Conservation (phyloP, 208 protist genomes). For the Wallacemonas sp. region DNA sequence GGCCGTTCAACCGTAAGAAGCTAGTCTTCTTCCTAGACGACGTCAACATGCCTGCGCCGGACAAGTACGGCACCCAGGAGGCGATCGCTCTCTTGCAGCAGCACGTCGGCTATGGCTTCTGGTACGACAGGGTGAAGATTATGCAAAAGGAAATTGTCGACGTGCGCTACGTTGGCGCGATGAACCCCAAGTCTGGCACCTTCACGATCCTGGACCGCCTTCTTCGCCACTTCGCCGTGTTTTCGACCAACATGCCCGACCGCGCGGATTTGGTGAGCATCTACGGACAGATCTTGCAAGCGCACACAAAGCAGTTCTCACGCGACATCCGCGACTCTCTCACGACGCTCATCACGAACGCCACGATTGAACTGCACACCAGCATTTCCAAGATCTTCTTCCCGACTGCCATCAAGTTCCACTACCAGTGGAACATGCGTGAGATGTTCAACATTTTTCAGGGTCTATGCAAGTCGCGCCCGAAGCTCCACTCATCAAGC, state of each 20-base stretch:
- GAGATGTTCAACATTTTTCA: constrained; percentile 98
- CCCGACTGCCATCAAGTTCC: constrained; percentile 98
- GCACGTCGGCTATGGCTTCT: constrained; percentile 97
- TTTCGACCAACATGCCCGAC: constrained; percentile 95
- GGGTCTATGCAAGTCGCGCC: constrained; percentile 88
- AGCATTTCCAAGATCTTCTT: constrained; percentile 93
- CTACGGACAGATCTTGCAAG: constrained; percentile 94
- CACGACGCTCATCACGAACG: constrained; percentile 86
- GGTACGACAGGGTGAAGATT: constrained; percentile 97
- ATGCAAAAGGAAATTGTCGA: constrained; percentile 95
- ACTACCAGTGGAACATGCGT: constrained; percentile 99
- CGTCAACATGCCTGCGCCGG: constrained; percentile 98
- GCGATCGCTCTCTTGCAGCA: constrained; percentile 97
- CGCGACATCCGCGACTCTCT: constrained; percentile 88
- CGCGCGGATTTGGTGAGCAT: constrained; percentile 91
- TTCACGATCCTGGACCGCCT: constrained; percentile 97
- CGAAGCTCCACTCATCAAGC: constrained; percentile 82
- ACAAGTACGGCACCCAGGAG: constrained; percentile 98
- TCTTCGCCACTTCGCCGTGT: constrained; percentile 96
- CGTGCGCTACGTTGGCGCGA: constrained; percentile 94
- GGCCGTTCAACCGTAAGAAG: constrained; percentile 96
- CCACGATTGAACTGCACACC: constrained; percentile 92
- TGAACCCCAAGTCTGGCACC: constrained; percentile 98
- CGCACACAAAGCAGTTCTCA: constrained; percentile 88
- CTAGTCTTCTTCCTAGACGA: constrained; percentile 98